A percentile compares a stretch with the other conserved stretches of the same genome.
Evolutionary conservation across 371 early-diverging fungal genomes (phyloP).

Genomic region (Choanephora cucurbitarum): DNA sequence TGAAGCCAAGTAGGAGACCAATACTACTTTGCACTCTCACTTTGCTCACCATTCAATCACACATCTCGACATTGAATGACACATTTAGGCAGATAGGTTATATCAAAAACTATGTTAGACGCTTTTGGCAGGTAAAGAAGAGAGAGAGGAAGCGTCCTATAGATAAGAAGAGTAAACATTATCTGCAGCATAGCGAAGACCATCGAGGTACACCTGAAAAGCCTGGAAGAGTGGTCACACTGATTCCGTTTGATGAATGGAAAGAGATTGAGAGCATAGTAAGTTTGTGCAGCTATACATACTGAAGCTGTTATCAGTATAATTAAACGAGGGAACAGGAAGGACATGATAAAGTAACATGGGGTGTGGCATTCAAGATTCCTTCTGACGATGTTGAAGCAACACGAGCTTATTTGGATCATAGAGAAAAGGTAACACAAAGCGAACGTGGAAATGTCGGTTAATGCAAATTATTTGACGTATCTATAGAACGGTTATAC

Average conservation of each 20-base stretch:
- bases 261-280: constrained; percentile 44
- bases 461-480: neutral
- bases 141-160: no score
- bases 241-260: constrained; percentile 76
- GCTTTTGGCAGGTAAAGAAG: constrained; percentile 82
- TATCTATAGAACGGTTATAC: constrained; percentile 70
- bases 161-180: neutral
- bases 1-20: constrained; percentile 41
- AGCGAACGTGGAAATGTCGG: neutral
- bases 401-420: constrained; percentile 78
- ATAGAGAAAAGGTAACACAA: constrained; percentile 78
- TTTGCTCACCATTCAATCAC: no score
- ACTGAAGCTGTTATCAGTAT: no score
- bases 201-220: constrained; percentile 86
- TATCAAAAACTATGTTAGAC: constrained; percentile 76
- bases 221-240: constrained; percentile 91
- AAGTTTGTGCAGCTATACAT: constrained; percentile 5
- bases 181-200: constrained; percentile 72
- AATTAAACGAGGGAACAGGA: constrained; percentile 36
- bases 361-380: constrained; percentile 90
- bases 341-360: constrained; percentile 66
- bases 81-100: constrained; percentile 64
- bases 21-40: constrained; percentile 2
- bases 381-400: constrained; percentile 59
- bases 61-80: no score